Percentiles rank a stretch among this genome's conserved stretches.
Conservation (phyloP, 2,329 filamentous ascomycete species). For the Incumbomyces delicatus region DNA sequence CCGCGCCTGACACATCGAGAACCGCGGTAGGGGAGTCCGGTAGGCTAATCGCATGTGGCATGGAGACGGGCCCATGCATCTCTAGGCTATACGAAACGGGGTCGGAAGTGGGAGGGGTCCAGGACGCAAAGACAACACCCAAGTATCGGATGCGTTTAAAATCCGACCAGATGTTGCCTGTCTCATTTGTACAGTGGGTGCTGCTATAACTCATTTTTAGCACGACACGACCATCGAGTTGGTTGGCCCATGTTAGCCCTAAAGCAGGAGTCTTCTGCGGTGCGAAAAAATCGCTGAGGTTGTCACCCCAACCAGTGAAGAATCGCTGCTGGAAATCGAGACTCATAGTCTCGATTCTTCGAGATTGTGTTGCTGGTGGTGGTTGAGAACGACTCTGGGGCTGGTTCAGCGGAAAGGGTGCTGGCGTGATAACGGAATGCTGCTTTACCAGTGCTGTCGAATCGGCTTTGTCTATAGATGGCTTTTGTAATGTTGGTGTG, state of each 20-base stretch:
- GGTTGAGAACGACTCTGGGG: background rate
- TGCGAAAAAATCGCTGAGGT: conserved; percentile 22
- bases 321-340: conserved; percentile 87
- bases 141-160: conserved; percentile 56
- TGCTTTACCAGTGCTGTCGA: background rate
- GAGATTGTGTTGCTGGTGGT: background rate
- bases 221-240: conserved; percentile 73
- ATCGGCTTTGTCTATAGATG: background rate
- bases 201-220: conserved; percentile 53
- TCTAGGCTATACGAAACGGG: conserved; percentile 16
- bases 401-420: background rate
- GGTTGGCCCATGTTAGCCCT: conserved; percentile 83
- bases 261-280: conserved; percentile 71
- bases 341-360: conserved; percentile 48
- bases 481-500: background rate
- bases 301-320: conserved; percentile 92
- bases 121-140: conserved; percentile 83
- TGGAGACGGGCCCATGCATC: conserved; percentile 13
- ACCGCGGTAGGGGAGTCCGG: too few species aligned
- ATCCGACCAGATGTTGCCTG: conserved; percentile 23
- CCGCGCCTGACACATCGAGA: too few species aligned
- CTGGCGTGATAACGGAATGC: background rate
- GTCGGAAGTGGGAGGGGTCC: conserved; percentile 36
- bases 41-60: conserved; percentile 1
- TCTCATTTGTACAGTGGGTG: conserved; percentile 14